Percentiles rank a stretch among this genome's conserved stretches.
These are phyloP conservation scores for Linnemannia hyalina DNA, from an alignment of 192 early-diverging fungal species.

Conservation along the genomic window DNA sequence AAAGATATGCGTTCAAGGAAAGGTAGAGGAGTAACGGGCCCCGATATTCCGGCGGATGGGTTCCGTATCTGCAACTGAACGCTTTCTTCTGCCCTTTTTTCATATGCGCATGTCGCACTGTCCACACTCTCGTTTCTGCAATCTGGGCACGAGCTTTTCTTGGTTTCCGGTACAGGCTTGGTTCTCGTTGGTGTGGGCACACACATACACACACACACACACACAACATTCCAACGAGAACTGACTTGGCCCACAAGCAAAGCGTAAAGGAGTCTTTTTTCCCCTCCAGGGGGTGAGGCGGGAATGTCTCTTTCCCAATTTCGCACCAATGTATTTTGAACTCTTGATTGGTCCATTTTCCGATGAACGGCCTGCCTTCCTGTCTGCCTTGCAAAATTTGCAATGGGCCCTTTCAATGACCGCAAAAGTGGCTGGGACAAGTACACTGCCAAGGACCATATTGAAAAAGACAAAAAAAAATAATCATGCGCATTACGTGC, in stretches of 20 bases:
- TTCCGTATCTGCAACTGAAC: background rate
- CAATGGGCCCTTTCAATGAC: background rate
- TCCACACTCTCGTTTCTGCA: background rate
- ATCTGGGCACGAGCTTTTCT: background rate
- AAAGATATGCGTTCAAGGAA: background rate
- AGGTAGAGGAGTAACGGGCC: background rate
- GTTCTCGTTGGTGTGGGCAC: too few relatives aligned
- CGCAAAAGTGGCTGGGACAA: background rate
- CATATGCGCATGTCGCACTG: background rate
- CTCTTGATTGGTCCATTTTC: too few relatives aligned
- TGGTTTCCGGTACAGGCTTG: background rate
- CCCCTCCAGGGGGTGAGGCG: too few relatives aligned
- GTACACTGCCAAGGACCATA: background rate
- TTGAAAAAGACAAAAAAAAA: background rate
- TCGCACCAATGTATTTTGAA: too few relatives aligned
- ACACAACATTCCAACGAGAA: background rate
- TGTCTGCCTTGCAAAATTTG: background rate
- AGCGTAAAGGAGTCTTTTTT: background rate
- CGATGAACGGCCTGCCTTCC: too few relatives aligned
- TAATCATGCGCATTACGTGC: background rate
- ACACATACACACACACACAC: too few relatives aligned
- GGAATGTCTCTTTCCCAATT: too few relatives aligned
- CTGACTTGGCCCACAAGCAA: background rate
- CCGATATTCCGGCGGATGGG: slow-evolving; percentile 1
- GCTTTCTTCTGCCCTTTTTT: background rate